Evolutionary conservation across 768 basidiomycete genomes (phyloP), one percentile per base, ranked within the genome.

Genomic region (Glaciozyma martinii): DNA sequence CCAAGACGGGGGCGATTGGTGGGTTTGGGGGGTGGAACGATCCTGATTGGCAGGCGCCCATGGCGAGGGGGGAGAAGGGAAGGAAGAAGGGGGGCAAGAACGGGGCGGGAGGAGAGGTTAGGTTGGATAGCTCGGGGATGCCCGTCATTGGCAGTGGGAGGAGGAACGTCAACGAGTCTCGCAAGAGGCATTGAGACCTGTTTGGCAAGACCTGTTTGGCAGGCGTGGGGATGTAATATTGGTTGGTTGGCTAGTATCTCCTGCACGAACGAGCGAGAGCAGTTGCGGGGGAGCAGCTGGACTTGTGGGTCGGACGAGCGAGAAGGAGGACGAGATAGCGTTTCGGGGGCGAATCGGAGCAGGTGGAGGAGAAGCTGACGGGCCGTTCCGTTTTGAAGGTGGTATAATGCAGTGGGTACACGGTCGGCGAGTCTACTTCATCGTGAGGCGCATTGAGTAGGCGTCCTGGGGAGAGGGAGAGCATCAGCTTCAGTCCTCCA

Each of bases 81-180:
- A 8, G 68, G 54, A 50, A 50, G 23, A 47, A 56, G n/a, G 68
- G 68, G 16, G 65, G 65, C 15, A 66, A 70, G 68, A 66, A 66
- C 54, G 68, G 68, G 0, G 62, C 50, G 6, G 62, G 65, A 27
- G 68, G 68, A 6, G 68, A 70, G 63, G 61, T 63, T 13, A 42
- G 68, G 42, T 25, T 66, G 9, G 68, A 70, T 82, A 74, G 84
- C 80, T 46, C 85, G 81, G 75, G 72, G 2, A 80, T 95, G 82
- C 93, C 93, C 12, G 79, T 82, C 66, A 86, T 98, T 71, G 93
- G 93, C 5, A 82, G 86, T 71, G 94, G 94, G 29, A 81, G 84
- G 75, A 87, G 82, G 75, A 98, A 98, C 78, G 53, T 21, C 42
- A 57, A 57, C 56, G 56, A 57, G 56, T 57, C 56, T 9, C 40